Percentiles rank a stretch among this genome's conserved stretches.
Evolutionary conservation across 2,329 filamentous ascomycete genomes (phyloP).

Genomic region (Cladosporium sp.): DNA sequence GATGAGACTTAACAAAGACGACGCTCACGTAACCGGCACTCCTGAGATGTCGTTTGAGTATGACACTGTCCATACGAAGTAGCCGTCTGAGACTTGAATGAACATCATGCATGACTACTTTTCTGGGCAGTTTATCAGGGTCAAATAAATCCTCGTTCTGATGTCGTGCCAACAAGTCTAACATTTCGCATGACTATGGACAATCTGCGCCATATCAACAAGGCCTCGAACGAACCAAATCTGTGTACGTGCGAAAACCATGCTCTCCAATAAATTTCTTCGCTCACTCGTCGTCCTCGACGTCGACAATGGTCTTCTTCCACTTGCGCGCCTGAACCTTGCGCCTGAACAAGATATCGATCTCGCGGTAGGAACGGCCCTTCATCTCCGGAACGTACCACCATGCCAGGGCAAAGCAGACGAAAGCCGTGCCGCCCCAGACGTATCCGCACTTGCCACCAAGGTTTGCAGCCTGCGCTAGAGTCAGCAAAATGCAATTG

Average conservation of each 20-base stretch:
- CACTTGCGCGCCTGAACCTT: constrained; percentile 51
- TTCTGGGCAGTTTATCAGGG: too few species aligned
- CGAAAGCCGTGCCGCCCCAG: constrained; percentile 55
- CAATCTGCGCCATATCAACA: too few species aligned
- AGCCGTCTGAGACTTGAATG: too few species aligned
- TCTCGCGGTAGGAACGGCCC: constrained; percentile 56
- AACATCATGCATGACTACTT: too few species aligned
- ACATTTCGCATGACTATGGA: too few species aligned
- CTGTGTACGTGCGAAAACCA: too few species aligned
- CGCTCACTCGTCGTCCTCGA: constrained; percentile 59
- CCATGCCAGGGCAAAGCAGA: constrained; percentile 49
- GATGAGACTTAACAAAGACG: constrained; percentile 7
- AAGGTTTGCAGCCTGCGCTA: constrained; percentile 28
- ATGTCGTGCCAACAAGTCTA: too few species aligned
- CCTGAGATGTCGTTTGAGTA: too few species aligned
- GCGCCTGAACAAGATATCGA: constrained; percentile 57
- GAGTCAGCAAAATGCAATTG: constrained; percentile 17
- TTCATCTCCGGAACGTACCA: constrained; percentile 55
- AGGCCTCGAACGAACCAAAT: too few species aligned
- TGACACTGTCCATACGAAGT: too few species aligned
- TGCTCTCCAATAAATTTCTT: too few species aligned
- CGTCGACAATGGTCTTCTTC: constrained; percentile 53
- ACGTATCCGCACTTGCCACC: constrained; percentile 57
- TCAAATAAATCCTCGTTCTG: too few species aligned
- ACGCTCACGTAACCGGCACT: neutral